Conservation (phyloP, 345 rosid species). For the Brassica incana region DNA sequence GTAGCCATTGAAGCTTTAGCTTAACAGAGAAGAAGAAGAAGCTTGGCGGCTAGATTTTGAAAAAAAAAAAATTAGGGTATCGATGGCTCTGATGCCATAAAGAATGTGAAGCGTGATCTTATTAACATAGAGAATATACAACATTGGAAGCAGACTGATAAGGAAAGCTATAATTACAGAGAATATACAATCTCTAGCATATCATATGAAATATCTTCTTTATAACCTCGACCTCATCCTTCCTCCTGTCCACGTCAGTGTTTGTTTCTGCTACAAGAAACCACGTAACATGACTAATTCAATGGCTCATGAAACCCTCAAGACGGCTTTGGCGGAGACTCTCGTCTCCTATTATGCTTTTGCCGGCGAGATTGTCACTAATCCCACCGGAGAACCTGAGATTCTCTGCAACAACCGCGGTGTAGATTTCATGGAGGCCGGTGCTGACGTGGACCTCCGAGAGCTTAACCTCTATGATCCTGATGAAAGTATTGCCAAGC, state of each 20-base stretch:
- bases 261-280: constrained; percentile 68
- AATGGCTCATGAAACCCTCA: constrained; percentile 45
- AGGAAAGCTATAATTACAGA: too few species aligned
- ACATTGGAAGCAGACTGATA: too few species aligned
- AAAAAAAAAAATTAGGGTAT: too few species aligned
- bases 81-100: too few species aligned
- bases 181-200: too few species aligned
- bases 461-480: constrained; percentile 67
- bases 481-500: constrained; percentile 60
- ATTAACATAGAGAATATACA: too few species aligned
- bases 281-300: constrained; percentile 6
- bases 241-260: constrained; percentile 61
- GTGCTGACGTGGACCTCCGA: constrained; percentile 54
- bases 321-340: constrained; percentile 61
- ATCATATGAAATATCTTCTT: too few species aligned
- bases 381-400: constrained; percentile 73
- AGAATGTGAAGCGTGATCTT: too few species aligned
- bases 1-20: too few species aligned
- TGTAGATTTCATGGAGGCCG: constrained; percentile 67
- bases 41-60: too few species aligned
- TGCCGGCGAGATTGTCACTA: constrained; percentile 64
- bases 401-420: constrained; percentile 83
- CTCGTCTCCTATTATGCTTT: constrained; percentile 72
- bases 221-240: constrained; percentile 63
- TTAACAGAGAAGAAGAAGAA: too few species aligned